Evolutionary conservation across 495 filamentous ascomycete species (phyloP).

Genomic region (Aspergillus olivimuriae): DNA sequence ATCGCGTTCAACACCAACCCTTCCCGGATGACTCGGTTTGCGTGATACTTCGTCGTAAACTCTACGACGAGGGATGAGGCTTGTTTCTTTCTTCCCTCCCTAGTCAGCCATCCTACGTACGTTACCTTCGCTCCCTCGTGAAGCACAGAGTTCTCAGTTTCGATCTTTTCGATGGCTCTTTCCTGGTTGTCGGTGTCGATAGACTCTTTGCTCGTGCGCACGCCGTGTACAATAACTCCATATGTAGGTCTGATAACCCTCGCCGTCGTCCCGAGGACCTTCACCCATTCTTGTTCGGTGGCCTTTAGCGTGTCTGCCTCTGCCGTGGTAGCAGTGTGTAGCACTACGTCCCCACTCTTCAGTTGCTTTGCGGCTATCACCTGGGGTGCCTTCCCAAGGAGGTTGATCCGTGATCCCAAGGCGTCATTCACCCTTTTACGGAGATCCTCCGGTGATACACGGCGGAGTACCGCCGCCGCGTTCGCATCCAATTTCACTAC

Average conservation of each 20-base stretch:
- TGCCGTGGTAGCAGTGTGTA: neutral
- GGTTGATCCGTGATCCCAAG: constrained; percentile 1
- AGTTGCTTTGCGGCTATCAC: constrained; percentile 2
- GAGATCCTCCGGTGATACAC: neutral
- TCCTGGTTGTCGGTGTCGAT: neutral
- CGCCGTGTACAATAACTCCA: neutral
- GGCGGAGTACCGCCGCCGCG: neutral
- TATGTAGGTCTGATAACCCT: neutral
- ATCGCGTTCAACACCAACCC: constrained; percentile 1
- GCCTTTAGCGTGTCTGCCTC: neutral
- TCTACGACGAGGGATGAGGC: constrained; percentile 1
- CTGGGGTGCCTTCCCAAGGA: constrained; percentile 1
- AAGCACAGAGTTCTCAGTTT: neutral
- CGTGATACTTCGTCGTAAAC: constrained; percentile 1
- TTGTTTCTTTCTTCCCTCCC: constrained; percentile 1
- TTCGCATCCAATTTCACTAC: constrained; percentile 1
- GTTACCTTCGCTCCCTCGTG: neutral
- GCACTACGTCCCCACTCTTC: constrained; percentile 1
- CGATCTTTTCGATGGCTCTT: neutral
- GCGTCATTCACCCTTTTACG: constrained; percentile 3
- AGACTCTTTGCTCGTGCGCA: neutral
- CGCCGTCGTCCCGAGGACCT: neutral
- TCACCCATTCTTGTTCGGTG: neutral
- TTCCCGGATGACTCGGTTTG: neutral
- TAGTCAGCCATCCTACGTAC: neutral